phyloP scores from a whole-genome alignment of 228 moss, liverwort and hornwort genomes.

The Sphagnum magellanicum region DNA sequence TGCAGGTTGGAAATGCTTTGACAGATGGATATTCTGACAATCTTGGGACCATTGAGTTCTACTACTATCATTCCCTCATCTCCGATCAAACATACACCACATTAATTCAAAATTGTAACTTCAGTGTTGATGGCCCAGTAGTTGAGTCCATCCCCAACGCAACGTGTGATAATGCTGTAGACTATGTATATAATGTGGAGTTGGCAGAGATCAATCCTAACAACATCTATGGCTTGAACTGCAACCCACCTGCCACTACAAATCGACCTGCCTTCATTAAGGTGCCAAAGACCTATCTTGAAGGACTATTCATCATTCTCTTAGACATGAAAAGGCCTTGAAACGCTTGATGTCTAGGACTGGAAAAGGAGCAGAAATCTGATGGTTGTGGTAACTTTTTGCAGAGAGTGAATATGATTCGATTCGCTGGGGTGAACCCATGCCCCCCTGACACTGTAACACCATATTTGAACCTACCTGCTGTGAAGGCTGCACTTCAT shows the following conservation, averaged over 20 bases:
- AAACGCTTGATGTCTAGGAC: too few relatives aligned
- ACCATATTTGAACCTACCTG: slow-evolving; percentile 36
- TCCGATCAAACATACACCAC: slow-evolving; percentile 29
- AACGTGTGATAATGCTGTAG: slow-evolving; percentile 20
- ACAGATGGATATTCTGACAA: slow-evolving; percentile 66
- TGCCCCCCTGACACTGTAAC: slow-evolving; percentile 41
- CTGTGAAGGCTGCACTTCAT: slow-evolving; percentile 54
- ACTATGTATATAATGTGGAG: slow-evolving; percentile 8
- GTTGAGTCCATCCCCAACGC: slow-evolving; percentile 27
- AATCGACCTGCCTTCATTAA: slow-evolving; percentile 19
- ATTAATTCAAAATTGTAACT: slow-evolving; percentile 40
- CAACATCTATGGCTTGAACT: slow-evolving; percentile 49
- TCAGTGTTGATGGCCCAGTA: slow-evolving; percentile 31
- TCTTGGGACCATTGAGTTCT: slow-evolving; percentile 61
- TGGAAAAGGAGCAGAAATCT: too few relatives aligned
- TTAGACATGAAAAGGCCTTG: too few relatives aligned
- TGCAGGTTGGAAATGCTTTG: slow-evolving; percentile 62
- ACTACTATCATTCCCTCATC: slow-evolving; percentile 52
- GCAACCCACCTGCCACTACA: slow-evolving; percentile 31
- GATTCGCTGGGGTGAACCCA: slow-evolving; percentile 27
- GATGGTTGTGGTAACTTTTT: background rate
- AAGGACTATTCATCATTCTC: too few relatives aligned
- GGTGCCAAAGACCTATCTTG: slow-evolving; percentile 3
- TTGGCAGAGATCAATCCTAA: slow-evolving; percentile 45
- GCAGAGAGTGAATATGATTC: slow-evolving; percentile 26